Evolutionary conservation across 345 rosid species (phyloP).

Genomic region (Fremontodendron californicum): DNA sequence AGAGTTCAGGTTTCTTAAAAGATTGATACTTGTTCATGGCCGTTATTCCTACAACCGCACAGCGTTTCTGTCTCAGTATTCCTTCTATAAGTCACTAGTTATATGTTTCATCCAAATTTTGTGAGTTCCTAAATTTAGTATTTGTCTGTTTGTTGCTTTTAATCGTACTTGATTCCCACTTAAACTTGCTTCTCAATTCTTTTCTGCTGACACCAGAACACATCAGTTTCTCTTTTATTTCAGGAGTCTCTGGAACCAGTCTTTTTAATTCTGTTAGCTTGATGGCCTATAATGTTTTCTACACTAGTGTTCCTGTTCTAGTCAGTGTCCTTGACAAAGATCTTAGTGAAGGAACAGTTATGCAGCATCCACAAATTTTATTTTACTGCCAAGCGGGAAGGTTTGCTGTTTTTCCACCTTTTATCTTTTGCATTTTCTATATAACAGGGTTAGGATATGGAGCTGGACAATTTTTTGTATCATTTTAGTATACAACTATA

Average conservation of each 20-base stretch:
- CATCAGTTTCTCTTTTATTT: slow-evolving; percentile 91
- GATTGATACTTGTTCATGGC: slow-evolving; percentile 93
- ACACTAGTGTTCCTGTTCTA: slow-evolving; percentile 91
- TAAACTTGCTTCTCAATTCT: slow-evolving; percentile 2
- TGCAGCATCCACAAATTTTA: slow-evolving; percentile 97
- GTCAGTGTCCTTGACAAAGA: slow-evolving; percentile 95
- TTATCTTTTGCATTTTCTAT: background rate
- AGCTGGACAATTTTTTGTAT: background rate
- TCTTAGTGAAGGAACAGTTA: slow-evolving; percentile 83
- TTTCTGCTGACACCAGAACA: slow-evolving; percentile 39
- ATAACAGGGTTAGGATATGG: slow-evolving; percentile 1
- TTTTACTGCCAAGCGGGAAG: slow-evolving; percentile 99
- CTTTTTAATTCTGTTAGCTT: slow-evolving; percentile 96
- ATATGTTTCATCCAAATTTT: slow-evolving; percentile 98
- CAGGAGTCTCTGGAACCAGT: slow-evolving; percentile 99
- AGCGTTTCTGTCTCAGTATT: slow-evolving; percentile 92
- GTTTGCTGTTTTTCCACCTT: slow-evolving; percentile 28
- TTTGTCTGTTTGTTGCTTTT: background rate
- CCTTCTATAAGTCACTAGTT: slow-evolving; percentile 86
- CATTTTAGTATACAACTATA: background rate
- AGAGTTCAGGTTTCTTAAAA: slow-evolving; percentile 90
- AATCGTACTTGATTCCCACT: background rate
- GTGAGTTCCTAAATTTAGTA: slow-evolving; percentile 46
- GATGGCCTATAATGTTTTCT: slow-evolving; percentile 98
- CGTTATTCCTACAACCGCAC: slow-evolving; percentile 97